Evolutionary conservation across 306 rosid genomes (phyloP).

Genomic region (Malus sylvestris): DNA sequence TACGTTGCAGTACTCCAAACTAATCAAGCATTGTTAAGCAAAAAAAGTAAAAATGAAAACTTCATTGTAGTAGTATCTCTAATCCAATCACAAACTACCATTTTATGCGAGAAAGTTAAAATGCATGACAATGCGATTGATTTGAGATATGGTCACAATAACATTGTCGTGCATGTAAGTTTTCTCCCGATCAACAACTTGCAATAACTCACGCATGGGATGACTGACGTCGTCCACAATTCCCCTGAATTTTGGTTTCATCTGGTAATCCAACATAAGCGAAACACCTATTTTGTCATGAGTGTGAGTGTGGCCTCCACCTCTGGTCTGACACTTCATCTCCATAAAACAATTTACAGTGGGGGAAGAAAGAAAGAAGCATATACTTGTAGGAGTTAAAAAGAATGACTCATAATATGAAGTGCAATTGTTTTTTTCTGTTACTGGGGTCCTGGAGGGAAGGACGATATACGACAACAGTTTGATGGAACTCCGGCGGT

Average conservation of each 20-base stretch:
- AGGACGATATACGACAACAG: not conserved
- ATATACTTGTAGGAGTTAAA: not conserved
- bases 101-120: too few relatives aligned
- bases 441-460: conserved; percentile 7
- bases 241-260: not conserved
- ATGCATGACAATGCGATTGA: not conserved
- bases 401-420: not conserved
- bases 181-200: not conserved
- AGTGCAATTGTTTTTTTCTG: conserved; percentile 3
- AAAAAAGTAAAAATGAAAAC: too few relatives aligned
- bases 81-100: not conserved
- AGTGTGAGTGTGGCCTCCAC: not conserved
- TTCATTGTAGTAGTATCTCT: too few relatives aligned
- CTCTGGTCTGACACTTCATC: not conserved
- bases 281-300: not conserved
- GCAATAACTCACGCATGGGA: not conserved
- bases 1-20: too few relatives aligned
- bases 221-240: not conserved
- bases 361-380: not conserved
- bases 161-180: not conserved
- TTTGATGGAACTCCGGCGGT: not conserved
- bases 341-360: conserved; percentile 2
- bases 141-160: too few relatives aligned
- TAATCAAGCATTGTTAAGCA: too few relatives aligned
- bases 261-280: not conserved